Evolutionary conservation across 495 filamentous ascomycete species (phyloP).

Genomic region (Podospora pseudopauciseta): DNA sequence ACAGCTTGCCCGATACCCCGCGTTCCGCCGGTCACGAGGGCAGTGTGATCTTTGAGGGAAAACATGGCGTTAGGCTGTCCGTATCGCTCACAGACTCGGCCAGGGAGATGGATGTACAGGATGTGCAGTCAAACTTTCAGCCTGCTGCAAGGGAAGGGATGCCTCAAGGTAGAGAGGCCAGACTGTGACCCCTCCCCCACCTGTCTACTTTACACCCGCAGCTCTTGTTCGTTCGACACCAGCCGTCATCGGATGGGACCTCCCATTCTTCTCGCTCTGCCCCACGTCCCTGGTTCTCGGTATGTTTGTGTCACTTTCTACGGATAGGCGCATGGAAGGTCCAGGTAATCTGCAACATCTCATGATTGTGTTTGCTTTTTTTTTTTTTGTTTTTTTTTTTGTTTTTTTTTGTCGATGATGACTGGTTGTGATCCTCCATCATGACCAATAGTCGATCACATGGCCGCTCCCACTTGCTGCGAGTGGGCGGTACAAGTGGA

Average conservation of each 20-base stretch:
- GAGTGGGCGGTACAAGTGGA: neutral
- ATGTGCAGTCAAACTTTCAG: neutral
- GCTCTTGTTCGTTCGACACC: neutral
- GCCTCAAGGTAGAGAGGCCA: neutral
- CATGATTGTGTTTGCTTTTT: neutral
- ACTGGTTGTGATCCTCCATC: neutral
- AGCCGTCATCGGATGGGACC: neutral
- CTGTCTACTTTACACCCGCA: neutral
- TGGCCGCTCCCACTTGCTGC: neutral
- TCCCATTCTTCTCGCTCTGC: neutral
- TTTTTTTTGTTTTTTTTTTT: neutral
- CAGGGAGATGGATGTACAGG: no score
- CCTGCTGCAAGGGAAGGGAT: neutral
- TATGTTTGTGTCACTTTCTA: neutral
- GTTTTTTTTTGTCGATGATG: neutral
- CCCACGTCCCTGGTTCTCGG: neutral
- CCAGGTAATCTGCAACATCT: neutral
- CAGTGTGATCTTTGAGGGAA: constrained; percentile 64
- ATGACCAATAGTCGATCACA: neutral
- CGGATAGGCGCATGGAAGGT: neutral
- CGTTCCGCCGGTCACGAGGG: constrained; percentile 82
- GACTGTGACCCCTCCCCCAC: neutral
- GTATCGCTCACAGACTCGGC: neutral
- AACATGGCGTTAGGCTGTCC: constrained; percentile 36
- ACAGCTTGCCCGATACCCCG: constrained; percentile 85